phyloP scores from a whole-genome alignment of 192 early-diverging fungal genomes.

The Backusella liffmaniae region DNA sequence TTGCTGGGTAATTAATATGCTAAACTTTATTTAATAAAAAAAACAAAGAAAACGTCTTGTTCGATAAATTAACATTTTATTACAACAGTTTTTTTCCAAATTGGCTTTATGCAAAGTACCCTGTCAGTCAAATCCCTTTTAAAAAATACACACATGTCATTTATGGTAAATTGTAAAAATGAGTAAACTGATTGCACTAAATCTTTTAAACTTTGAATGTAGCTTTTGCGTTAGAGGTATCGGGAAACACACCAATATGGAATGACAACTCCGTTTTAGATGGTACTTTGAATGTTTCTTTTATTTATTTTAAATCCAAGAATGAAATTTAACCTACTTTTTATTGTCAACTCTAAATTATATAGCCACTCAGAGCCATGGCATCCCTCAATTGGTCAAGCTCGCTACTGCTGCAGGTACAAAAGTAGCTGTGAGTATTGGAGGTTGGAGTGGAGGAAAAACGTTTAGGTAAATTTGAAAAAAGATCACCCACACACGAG shows the following conservation, averaged over 20 bases:
- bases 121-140: slow-evolving; percentile 32
- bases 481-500: too few relatives aligned
- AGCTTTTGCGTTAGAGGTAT: slow-evolving; percentile 57
- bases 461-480: slow-evolving; percentile 21
- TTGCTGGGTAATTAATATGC: not conserved
- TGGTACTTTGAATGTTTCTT: not conserved
- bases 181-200: not conserved
- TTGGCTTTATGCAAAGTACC: slow-evolving; percentile 19
- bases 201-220: not conserved
- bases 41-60: not conserved
- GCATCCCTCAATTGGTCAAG: slow-evolving; percentile 43
- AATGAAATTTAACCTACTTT: not conserved
- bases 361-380: slow-evolving; percentile 22
- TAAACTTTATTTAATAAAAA: not conserved
- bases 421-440: slow-evolving; percentile 61
- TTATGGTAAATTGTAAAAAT: slow-evolving; percentile 33
- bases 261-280: slow-evolving; percentile 20
- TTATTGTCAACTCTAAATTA: too few relatives aligned
- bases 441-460: slow-evolving; percentile 70
- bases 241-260: slow-evolving; percentile 31
- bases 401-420: slow-evolving; percentile 41
- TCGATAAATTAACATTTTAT: not conserved
- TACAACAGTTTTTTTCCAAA: slow-evolving; percentile 18
- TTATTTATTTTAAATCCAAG: not conserved
- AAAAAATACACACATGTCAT: slow-evolving; percentile 67